Evolutionary conservation across 148 eudicot genomes (phyloP).

Genomic region (Cornus controversa): DNA sequence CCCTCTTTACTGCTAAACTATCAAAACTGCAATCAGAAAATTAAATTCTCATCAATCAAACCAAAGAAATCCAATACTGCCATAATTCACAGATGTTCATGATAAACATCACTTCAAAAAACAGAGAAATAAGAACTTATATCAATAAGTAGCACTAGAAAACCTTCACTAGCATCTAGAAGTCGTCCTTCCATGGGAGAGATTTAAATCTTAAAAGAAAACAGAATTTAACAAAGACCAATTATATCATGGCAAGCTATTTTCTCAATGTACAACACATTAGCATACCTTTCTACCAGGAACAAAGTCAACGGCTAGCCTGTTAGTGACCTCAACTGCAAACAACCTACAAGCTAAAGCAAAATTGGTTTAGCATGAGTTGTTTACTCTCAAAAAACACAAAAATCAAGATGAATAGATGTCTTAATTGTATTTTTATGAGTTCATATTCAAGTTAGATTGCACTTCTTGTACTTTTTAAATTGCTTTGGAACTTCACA

Average conservation of each 20-base stretch:
- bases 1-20: no score
- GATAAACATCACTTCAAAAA: no score
- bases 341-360: conserved; percentile 92
- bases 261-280: conserved; percentile 9
- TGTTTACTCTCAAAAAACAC: no score
- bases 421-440: no score
- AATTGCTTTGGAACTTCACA: no score
- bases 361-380: conserved; percentile 7
- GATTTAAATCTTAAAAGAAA: conserved; percentile 71
- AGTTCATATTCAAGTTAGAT: no score
- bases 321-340: conserved; percentile 95
- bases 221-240: conserved; percentile 12
- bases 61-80: conserved; percentile 11
- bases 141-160: conserved; percentile 6
- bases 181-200: conserved; percentile 88
- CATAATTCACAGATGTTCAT: no score
- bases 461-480: no score
- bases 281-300: conserved; percentile 87
- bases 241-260: background rate
- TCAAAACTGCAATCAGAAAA: background rate
- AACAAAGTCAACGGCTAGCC: conserved; percentile 76
- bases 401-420: no score
- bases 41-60: background rate
- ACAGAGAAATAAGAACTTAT: conserved; percentile 30
- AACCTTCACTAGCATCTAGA: conserved; percentile 92